Evolutionary conservation across 148 eudicot genomes (phyloP), one percentile per base, ranked within the genome.

Genomic region (Cornus kousa): DNA sequence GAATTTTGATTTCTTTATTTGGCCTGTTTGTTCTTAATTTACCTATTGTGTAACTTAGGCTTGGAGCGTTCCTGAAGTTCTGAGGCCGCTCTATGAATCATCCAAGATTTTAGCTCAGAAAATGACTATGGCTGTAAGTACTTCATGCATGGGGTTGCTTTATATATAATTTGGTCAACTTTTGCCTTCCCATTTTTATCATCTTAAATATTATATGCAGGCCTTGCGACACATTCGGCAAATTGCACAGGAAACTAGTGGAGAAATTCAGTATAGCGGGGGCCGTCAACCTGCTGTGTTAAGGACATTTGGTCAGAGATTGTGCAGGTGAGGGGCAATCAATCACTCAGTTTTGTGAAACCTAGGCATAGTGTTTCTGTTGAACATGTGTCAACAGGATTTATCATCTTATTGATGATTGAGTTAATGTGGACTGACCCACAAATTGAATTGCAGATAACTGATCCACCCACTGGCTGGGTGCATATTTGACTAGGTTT

Each of bases 211-310:
- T 53, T 53, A 11, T 17, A 46, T 82, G 79, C 78, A 90, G 93
- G 91, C 93, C 9, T 77, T 90, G 80, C 83, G 88, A 69, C 87
- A 90, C 48, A 75, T 90, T 39, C 79, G 91, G 17, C 93, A 90
- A 80, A 86, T 90, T 68, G 88, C 93, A 62, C 93, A 86, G 77
- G 93, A 90, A 81, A 76, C 81, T 53, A 90, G 80, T 74, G 93
- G 93, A 32, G 93, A 88, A 70, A 74, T 88, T 68, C 87, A 82
- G 70, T 88, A 83, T 55, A 70, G 79, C 17, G 83, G 85, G 31
- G 91, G 91, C 72, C 89, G 91, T 46, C 91, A 90, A 66, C 93
- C 93, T 68, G 89, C 91, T 48, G 89, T 88, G 24, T 84, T 90
- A 23, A 86, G 93, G 78, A 87, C 89, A 24, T 83, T 88, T 53